These are phyloP conservation scores for Penicillium maclennaniae DNA, from an alignment of 495 filamentous ascomycete species.

Conservation along the genomic window DNA sequence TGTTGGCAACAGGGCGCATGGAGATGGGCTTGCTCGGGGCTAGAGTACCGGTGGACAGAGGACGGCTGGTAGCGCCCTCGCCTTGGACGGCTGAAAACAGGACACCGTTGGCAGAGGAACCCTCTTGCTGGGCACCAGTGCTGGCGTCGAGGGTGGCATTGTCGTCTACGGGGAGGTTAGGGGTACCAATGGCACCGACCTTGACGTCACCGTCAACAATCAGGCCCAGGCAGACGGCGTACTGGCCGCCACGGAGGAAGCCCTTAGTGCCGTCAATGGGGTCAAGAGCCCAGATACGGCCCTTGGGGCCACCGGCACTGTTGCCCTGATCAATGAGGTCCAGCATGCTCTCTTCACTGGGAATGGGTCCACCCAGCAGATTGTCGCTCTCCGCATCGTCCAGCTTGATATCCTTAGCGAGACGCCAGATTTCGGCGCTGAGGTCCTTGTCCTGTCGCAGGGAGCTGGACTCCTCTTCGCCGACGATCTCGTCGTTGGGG, in stretches of 20 bases:
- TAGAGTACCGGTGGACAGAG: conserved; percentile 58
- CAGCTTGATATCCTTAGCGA: conserved; percentile 70
- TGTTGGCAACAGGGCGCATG: conserved; percentile 72
- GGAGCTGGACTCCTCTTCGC: conserved; percentile 84
- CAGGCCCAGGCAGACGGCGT: conserved; percentile 88
- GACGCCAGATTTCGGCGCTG: conserved; percentile 72
- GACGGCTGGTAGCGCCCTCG: conserved; percentile 71
- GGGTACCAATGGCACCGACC: conserved; percentile 89
- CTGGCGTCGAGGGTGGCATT: conserved; percentile 59
- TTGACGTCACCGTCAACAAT: conserved; percentile 94
- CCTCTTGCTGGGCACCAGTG: conserved; percentile 64
- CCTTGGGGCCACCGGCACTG: conserved; percentile 71
- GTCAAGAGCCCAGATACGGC: conserved; percentile 94
- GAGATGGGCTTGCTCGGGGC: conserved; percentile 58
- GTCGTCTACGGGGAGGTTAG: conserved; percentile 87
- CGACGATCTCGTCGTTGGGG: conserved; percentile 85
- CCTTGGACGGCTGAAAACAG: conserved; percentile 77
- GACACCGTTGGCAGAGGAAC: conserved; percentile 68
- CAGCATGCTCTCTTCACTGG: conserved; percentile 71
- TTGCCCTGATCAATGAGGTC: conserved; percentile 80
- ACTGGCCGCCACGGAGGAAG: conserved; percentile 95
- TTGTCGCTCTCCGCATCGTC: conserved; percentile 61
- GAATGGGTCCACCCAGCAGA: conserved; percentile 68
- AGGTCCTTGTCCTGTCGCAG: conserved; percentile 65
- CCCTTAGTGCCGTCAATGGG: conserved; percentile 98